phyloP scores from a whole-genome alignment of 176 grass and related monocot genomes.

The Elymus sibiricus region DNA sequence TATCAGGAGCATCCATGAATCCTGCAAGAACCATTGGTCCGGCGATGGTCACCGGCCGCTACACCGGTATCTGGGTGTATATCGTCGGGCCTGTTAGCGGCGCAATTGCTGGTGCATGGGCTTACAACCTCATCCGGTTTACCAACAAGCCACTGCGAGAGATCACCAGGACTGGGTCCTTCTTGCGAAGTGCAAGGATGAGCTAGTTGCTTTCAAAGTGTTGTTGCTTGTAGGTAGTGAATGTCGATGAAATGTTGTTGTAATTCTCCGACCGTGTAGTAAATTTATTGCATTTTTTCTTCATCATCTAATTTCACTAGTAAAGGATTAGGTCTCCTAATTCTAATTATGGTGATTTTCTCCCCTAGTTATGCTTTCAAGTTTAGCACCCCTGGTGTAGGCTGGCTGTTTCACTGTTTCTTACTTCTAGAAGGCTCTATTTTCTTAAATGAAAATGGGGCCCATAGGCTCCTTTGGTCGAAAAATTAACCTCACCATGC shows the following conservation, averaged over 20 bases:
- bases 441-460: too few species aligned
- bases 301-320: neutral
- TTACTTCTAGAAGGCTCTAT: too few species aligned
- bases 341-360: too few species aligned
- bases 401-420: too few species aligned
- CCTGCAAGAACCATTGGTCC: conserved; percentile 65
- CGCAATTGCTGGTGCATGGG: conserved; percentile 52
- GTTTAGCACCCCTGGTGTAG: too few species aligned
- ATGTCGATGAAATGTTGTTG: neutral
- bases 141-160: conserved; percentile 50
- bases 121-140: conserved; percentile 72
- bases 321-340: neutral
- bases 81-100: conserved; percentile 42
- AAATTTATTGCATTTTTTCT: neutral
- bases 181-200: conserved; percentile 36
- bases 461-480: too few species aligned
- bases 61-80: conserved; percentile 61
- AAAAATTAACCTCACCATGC: too few species aligned
- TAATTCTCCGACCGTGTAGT: neutral
- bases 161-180: conserved; percentile 45
- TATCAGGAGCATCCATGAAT: conserved; percentile 74
- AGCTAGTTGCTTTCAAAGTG: neutral
- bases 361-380: too few species aligned
- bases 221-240: neutral
- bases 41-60: conserved; percentile 45